Base-by-base conservation (phyloP, 208 protist species). In the Acanthamoeba royreba region DNA sequence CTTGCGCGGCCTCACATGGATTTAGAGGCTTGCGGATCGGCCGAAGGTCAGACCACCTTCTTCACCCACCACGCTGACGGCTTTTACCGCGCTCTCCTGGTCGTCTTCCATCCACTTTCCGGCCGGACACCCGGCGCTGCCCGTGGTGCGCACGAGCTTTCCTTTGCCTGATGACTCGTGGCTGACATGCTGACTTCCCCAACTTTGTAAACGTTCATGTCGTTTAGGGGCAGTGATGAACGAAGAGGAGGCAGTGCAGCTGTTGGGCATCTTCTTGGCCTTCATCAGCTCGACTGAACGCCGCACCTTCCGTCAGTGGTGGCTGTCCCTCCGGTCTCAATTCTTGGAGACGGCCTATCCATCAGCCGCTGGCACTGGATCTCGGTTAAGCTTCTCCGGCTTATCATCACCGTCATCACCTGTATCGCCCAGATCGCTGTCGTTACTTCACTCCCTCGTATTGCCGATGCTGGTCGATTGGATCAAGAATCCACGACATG, bases 191-290 rank as follows among this genome's bases (percentile, higher is more conserved):
- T 13, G 38, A 45, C 35, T 0, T 19, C 63, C 5, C 66, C 25
- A 0, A 45, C 35, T 22, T 45, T 40, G 13, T 35, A 28, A n/a
- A 3, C 2, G 5, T 63, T n/a, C 8, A 13, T 38, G 66, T n/a
- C 38, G 0, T 38, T n/a, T n/a, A n/a, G 35, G 13, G 35, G 9
- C 66, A 77, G 66, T 77, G 11, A 77, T 77, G 66, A 46, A 22
- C 66, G 66, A 77, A 46, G 79, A 87, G 47, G 79, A 87, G 43
- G 49, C 79, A 31, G 79, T 87, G 79, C 79, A 87, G 22, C 79
- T 87, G 43, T 1, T 87, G 33, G 79, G 49, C 43, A 87, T 87
- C 79, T 87, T 87, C 17, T 22, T 87, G 43, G 49, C 49, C 5
- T 87, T 87, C 43, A 42, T 87, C 47, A 87, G 79, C 79, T 1